phyloP scores from a whole-genome alignment of 2,329 filamentous ascomycete genomes.

The Fusarium chlamydosporum region DNA sequence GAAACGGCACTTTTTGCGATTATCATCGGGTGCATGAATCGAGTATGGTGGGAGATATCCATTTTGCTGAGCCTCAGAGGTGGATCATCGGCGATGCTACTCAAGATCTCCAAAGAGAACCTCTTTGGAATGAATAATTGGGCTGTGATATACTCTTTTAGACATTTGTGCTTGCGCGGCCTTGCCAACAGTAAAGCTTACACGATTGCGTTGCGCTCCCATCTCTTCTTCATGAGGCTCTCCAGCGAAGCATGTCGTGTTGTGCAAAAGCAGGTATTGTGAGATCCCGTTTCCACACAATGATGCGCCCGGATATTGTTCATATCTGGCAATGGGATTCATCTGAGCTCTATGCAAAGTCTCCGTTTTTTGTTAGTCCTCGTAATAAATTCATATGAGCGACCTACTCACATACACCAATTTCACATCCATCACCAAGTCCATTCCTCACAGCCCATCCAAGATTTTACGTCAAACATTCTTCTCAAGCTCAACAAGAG shows the following conservation, averaged over 20 bases:
- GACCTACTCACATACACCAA: conserved; percentile 9
- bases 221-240: background rate
- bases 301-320: background rate
- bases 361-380: background rate
- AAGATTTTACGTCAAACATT: conserved; percentile 9
- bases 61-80: conserved; percentile 1
- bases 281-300: background rate
- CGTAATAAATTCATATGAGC: background rate
- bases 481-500: conserved; percentile 57
- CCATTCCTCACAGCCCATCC: background rate
- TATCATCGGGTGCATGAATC: conserved; percentile 13
- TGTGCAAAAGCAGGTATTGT: background rate
- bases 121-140: background rate
- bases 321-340: background rate
- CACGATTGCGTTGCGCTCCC: background rate
- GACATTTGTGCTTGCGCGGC: background rate
- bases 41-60: background rate
- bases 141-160: background rate
- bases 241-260: too few relatives aligned
- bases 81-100: conserved; percentile 1
- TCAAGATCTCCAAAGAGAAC: background rate
- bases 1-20: background rate
- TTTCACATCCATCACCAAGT: background rate
- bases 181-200: background rate
- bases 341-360: background rate